These are phyloP conservation scores for Calvatia gigantea DNA, from an alignment of 768 basidiomycete species.

Conservation along the genomic window DNA sequence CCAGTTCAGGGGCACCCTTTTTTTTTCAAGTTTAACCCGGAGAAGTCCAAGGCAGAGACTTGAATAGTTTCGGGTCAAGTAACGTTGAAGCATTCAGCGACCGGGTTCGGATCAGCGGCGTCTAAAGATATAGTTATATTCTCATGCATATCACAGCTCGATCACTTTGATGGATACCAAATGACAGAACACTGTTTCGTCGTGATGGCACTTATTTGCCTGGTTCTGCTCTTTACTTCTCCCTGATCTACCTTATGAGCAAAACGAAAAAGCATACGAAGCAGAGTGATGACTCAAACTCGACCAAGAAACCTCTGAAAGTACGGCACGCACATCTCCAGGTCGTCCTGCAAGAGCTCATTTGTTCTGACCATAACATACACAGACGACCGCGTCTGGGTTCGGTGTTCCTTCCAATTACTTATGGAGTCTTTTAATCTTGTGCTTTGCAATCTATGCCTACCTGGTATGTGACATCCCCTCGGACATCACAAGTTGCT, in stretches of 20 bases:
- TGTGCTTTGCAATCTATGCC: slow-evolving; percentile 3
- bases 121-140: too few species aligned
- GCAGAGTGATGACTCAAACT: background rate
- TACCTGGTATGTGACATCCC: slow-evolving; percentile 10
- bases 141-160: background rate
- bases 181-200: background rate
- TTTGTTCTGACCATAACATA: background rate
- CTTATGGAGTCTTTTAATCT: slow-evolving; percentile 7
- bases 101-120: background rate
- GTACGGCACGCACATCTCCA: background rate
- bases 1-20: too few species aligned
- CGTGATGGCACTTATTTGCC: background rate
- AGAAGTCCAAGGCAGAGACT: background rate
- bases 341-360: background rate
- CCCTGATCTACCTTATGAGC: background rate
- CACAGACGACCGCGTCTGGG: background rate
- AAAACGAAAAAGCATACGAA: slow-evolving; percentile 1
- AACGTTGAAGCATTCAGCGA: background rate
- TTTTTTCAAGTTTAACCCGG: background rate
- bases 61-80: background rate
- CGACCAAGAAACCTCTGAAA: background rate
- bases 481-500: background rate
- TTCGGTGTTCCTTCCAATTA: background rate
- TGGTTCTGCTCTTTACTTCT: background rate
- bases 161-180: slow-evolving; percentile 1